Conservation (phyloP, 345 rosid genomes). For the Ceriops decandra region DNA sequence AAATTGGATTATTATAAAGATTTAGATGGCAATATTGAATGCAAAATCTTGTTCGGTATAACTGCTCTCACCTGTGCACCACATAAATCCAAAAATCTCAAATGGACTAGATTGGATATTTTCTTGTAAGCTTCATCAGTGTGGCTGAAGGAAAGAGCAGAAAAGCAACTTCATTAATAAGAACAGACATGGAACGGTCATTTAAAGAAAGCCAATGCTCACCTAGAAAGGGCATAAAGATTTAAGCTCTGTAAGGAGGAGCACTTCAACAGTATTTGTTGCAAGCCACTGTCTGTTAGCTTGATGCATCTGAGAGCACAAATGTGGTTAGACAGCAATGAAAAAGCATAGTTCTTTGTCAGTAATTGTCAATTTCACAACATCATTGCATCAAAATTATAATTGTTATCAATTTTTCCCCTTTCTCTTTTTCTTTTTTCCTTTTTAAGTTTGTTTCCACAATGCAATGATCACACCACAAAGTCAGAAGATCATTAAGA, state of each 20-base stretch:
- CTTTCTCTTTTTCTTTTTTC: not conserved
- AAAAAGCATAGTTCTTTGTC: not conserved
- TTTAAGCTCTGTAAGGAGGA: constrained; percentile 58
- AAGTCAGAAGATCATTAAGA: constrained; percentile 1
- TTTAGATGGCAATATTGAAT: constrained; percentile 6
- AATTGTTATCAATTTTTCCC: not conserved
- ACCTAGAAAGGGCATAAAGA: constrained; percentile 91
- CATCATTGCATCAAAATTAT: not conserved
- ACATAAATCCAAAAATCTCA: constrained; percentile 78
- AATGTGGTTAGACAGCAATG: constrained; percentile 6
- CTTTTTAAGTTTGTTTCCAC: too few species aligned
- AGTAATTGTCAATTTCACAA: not conserved
- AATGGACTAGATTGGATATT: constrained; percentile 49
- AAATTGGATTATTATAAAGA: constrained; percentile 7
- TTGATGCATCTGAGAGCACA: constrained; percentile 63
- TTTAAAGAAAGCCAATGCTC: constrained; percentile 2
- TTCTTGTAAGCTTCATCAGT: constrained; percentile 72
- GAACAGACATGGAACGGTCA: not conserved
- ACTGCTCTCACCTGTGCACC: constrained; percentile 78
- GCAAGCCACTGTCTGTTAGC: constrained; percentile 78
- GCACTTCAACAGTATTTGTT: constrained; percentile 56
- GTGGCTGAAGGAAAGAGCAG: constrained; percentile 45
- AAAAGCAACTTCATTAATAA: constrained; percentile 11
- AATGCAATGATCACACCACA: not conserved
- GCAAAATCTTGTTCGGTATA: constrained; percentile 8